Conservation (phyloP, 2,329 filamentous ascomycete genomes). For the Hymenoscyphus infarciens region DNA sequence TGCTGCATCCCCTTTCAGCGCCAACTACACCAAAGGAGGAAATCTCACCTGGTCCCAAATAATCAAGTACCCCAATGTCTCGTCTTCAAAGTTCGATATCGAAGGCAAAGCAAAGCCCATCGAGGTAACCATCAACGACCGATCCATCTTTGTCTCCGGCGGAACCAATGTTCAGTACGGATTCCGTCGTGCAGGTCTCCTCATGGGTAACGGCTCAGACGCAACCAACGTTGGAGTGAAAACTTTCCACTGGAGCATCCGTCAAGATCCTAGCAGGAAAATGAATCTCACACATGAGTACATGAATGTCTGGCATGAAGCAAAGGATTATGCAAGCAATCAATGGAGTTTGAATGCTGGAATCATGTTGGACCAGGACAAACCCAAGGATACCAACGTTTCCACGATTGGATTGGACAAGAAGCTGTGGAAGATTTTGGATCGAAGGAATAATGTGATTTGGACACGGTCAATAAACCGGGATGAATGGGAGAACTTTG, state of each 20-base stretch:
- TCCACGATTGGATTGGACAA: constrained; percentile 33
- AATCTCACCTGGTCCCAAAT: constrained; percentile 49
- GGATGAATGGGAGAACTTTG: constrained; percentile 58
- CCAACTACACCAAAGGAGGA: constrained; percentile 50
- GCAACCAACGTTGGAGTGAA: constrained; percentile 50
- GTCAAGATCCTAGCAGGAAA: constrained; percentile 47
- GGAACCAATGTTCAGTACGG: constrained; percentile 49
- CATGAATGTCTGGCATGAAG: constrained; percentile 51
- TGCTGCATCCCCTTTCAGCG: constrained; percentile 45
- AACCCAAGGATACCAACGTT: constrained; percentile 40
- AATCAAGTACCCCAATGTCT: constrained; percentile 43
- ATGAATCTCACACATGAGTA: constrained; percentile 61
- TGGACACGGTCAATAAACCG: constrained; percentile 42
- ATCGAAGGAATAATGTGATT: constrained; percentile 38
- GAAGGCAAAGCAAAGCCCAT: constrained; percentile 10
- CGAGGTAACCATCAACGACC: constrained; percentile 38
- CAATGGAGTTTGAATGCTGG: constrained; percentile 55
- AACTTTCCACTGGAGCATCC: constrained; percentile 58
- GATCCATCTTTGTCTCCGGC: constrained; percentile 53
- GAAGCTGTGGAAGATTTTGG: constrained; percentile 18
- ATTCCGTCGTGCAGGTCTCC: constrained; percentile 55
- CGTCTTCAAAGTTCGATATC: constrained; percentile 22
- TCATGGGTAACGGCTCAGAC: constrained; percentile 48
- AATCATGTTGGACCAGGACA: constrained; percentile 43
- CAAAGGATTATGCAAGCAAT: constrained; percentile 45